Evolutionary conservation across 2,329 filamentous ascomycete genomes (phyloP).

Genomic region (Penicillium palitans): DNA sequence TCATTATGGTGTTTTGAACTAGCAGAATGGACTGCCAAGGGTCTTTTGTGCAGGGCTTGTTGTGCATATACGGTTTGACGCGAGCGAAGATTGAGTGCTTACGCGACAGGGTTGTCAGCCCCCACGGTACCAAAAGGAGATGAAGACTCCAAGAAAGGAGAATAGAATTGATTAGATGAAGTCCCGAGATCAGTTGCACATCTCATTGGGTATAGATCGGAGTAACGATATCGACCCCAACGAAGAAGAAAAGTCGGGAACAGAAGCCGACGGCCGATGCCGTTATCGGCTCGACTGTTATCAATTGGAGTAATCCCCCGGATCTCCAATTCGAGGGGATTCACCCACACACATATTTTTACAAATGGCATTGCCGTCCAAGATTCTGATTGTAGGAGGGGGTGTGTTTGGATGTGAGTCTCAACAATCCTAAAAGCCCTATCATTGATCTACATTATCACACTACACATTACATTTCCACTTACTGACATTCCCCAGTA

Average conservation of each 20-base stretch:
- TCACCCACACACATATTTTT: background rate
- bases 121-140: background rate
- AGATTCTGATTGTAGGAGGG: constrained; percentile 45
- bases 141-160: background rate
- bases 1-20: constrained; percentile 26
- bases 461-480: background rate
- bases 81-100: constrained; percentile 2
- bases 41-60: background rate
- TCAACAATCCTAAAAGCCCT: background rate
- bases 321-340: background rate
- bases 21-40: background rate
- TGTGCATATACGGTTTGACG: background rate
- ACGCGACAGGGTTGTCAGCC: constrained; percentile 1
- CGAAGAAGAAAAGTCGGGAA: constrained; percentile 11
- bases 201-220: background rate
- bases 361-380: constrained; percentile 35
- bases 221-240: background rate
- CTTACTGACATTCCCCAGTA: constrained; percentile 38
- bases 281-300: constrained; percentile 11
- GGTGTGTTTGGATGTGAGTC: constrained; percentile 47
- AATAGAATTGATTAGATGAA: background rate
- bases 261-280: background rate
- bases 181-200: background rate
- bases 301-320: background rate
- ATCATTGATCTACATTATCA: background rate